A percentile compares a stretch with the other conserved stretches of the same genome.
phyloP scores from a whole-genome alignment of 306 rosid species.

The Argentina anserina region DNA sequence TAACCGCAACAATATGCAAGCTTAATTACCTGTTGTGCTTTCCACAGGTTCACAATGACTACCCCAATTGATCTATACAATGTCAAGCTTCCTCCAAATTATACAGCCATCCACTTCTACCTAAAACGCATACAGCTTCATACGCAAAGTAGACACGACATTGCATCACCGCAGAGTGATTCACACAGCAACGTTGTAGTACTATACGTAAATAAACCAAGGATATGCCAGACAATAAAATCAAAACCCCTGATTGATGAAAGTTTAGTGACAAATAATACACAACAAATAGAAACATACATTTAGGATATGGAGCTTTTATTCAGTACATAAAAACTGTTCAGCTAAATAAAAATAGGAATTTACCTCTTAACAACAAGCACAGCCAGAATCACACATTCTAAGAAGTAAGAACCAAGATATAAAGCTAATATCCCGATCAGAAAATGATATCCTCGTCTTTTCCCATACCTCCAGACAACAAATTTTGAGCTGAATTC shows the following conservation, averaged over 20 bases:
- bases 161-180: neutral
- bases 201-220: neutral
- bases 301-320: conserved; percentile 12
- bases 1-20: no score
- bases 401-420: conserved; percentile 13
- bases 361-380: conserved; percentile 12
- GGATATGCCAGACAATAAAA: conserved; percentile 10
- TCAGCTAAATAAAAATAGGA: conserved; percentile 3
- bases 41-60: neutral
- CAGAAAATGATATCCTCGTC: conserved; percentile 84
- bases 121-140: no score
- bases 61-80: neutral
- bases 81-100: neutral
- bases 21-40: neutral
- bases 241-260: conserved; percentile 9
- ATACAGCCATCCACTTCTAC: neutral
- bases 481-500: conserved; percentile 50
- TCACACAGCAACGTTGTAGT: neutral
- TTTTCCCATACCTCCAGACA: conserved; percentile 49
- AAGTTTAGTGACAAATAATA: conserved; percentile 13
- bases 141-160: no score
- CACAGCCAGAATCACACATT: conserved; percentile 13
- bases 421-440: conserved; percentile 24
- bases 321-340: conserved; percentile 11
- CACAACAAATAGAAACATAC: conserved; percentile 25